Percentiles rank a stretch among this genome's conserved stretches.
Conservation (phyloP, 441 rosid species). For the Bruguiera hainesii region DNA sequence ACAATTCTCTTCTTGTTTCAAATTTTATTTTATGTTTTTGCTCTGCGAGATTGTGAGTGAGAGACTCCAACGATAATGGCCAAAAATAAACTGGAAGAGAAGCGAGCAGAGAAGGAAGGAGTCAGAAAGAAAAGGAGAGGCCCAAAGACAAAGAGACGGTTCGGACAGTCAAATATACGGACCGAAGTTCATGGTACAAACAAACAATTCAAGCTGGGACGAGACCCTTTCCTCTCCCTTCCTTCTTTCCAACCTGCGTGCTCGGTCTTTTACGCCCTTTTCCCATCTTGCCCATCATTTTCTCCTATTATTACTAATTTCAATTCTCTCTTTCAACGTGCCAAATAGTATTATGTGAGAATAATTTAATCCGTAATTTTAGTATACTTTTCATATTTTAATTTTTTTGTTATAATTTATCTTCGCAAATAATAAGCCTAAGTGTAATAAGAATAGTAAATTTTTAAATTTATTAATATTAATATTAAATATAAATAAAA, state of each 20-base stretch:
- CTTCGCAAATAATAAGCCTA: too few species aligned
- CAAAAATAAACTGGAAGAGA: background rate
- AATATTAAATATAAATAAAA: too few species aligned
- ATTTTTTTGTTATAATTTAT: too few species aligned
- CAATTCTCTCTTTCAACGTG: too few species aligned
- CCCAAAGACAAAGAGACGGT: background rate
- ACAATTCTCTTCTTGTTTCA: too few species aligned
- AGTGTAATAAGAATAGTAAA: too few species aligned
- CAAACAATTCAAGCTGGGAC: background rate
- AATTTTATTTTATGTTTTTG: background rate
- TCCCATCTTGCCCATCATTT: background rate
- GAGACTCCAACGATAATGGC: background rate
- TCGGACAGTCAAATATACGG: background rate
- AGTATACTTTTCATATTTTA: too few species aligned
- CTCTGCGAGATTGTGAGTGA: background rate
- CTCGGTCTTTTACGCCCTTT: background rate
- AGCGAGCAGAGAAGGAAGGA: background rate
- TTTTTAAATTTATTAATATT: too few species aligned
- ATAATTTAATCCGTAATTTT: too few species aligned
- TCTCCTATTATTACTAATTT: too few species aligned
- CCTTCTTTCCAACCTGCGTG: slow-evolving; percentile 14
- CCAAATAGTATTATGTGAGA: too few species aligned
- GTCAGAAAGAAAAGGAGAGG: slow-evolving; percentile 21
- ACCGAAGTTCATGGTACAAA: background rate
- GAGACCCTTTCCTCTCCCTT: slow-evolving; percentile 23